Evolutionary conservation across 1,284 basidiomycete species (phyloP).

Genomic region (Leucoagaricus sp.): DNA sequence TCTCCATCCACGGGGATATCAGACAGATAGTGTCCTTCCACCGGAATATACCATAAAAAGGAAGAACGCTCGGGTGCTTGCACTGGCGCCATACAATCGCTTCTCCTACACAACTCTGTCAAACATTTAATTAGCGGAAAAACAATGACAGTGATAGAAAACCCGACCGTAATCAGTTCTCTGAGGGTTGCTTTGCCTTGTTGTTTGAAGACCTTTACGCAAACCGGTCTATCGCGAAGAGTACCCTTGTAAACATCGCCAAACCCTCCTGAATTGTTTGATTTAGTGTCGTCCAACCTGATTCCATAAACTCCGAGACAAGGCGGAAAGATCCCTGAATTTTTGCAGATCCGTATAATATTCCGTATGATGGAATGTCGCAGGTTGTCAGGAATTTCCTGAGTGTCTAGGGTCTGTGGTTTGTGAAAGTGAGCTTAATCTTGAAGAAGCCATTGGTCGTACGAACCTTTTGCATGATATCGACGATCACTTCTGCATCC

Average conservation of each 20-base stretch:
- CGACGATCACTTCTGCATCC: not conserved
- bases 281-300: not conserved
- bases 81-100: conserved; percentile 26
- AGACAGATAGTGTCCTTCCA: conserved; percentile 15
- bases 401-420: not conserved
- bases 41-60: conserved; percentile 23
- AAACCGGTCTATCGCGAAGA: conserved; percentile 2
- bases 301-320: conserved; percentile 5
- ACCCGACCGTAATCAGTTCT: no score
- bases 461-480: not conserved
- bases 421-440: not conserved
- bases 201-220: conserved; percentile 12
- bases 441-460: not conserved
- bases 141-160: not conserved
- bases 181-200: no score
- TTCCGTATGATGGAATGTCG: not conserved
- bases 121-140: not conserved
- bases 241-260: conserved; percentile 11
- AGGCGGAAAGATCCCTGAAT: conserved; percentile 3
- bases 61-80: conserved; percentile 24
- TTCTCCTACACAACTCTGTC: conserved; percentile 21
- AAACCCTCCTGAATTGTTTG: not conserved
- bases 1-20: conserved; percentile 27
- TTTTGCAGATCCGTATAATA: conserved; percentile 1
- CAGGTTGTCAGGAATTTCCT: not conserved